phyloP scores from a whole-genome alignment of 305 asterid genomes.

The Plantago coronopus region DNA sequence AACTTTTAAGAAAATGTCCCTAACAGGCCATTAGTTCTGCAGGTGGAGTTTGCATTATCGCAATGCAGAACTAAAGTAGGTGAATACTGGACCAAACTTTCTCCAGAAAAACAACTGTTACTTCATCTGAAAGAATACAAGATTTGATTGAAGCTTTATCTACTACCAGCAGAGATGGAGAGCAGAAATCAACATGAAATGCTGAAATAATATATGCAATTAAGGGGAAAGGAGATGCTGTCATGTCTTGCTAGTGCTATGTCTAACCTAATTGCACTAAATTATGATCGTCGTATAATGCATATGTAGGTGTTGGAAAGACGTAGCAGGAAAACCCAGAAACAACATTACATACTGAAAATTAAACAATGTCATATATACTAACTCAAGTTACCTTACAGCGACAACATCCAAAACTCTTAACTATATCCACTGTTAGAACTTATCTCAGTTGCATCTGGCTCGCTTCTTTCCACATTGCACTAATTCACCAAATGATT shows the following conservation, averaged over 20 bases:
- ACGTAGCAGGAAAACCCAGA: not conserved
- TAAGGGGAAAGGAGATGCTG: no score
- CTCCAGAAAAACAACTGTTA: no score
- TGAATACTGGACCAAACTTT: not conserved
- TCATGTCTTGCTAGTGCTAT: no score
- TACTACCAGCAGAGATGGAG: no score
- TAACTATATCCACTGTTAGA: slow-evolving; percentile 6
- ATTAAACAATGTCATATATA: slow-evolving; percentile 11
- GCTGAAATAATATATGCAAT: no score
- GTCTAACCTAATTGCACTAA: not conserved
- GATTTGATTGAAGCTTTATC: no score
- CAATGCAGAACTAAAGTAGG: not conserved
- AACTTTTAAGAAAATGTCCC: not conserved
- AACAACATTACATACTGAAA: not conserved
- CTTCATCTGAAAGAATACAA: no score
- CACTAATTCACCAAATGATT: slow-evolving; percentile 50
- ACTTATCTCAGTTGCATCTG: slow-evolving; percentile 32
- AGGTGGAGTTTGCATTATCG: not conserved
- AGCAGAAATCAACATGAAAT: no score
- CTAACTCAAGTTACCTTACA: slow-evolving; percentile 14
- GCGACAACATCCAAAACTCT: slow-evolving; percentile 6
- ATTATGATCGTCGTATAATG: not conserved
- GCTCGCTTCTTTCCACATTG: slow-evolving; percentile 57
- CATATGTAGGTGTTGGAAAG: not conserved
- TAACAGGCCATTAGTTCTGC: not conserved